Conservation (phyloP, 768 basidiomycete genomes). For the Dioszegia hungarica region DNA sequence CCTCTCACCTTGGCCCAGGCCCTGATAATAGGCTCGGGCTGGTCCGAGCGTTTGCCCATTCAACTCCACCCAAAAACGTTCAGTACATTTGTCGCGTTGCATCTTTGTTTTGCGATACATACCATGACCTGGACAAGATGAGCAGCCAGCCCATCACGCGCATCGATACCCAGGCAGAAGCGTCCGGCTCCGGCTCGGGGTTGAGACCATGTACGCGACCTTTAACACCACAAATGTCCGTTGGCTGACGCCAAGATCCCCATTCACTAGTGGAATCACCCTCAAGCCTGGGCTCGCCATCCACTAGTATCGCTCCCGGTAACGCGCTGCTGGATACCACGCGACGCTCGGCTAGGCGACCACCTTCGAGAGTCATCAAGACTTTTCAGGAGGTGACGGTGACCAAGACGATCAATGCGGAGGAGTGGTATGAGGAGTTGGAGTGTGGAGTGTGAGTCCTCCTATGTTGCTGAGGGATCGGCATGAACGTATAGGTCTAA, state of each 20-base stretch:
- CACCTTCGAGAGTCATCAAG: conserved; percentile 19
- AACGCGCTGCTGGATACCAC: background rate
- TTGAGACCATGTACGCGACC: too few relatives aligned
- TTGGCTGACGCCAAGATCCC: background rate
- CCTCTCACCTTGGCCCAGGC: too few relatives aligned
- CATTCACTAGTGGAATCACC: background rate
- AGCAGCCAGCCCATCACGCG: background rate
- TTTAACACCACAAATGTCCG: too few relatives aligned
- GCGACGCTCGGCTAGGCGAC: background rate
- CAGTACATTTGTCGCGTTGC: too few relatives aligned
- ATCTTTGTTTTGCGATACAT: background rate
- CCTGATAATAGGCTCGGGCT: too few relatives aligned
- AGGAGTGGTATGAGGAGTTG: conserved; percentile 43
- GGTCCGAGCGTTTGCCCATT: too few relatives aligned
- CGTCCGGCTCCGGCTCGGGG: too few relatives aligned
- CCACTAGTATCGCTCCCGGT: background rate
- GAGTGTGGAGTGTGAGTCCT: conserved; percentile 40
- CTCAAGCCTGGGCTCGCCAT: background rate
- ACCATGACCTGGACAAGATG: background rate
- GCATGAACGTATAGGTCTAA: background rate
- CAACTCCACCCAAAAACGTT: too few relatives aligned
- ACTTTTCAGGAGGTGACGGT: conserved; percentile 39
- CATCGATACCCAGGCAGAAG: too few relatives aligned
- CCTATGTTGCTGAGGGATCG: too few relatives aligned
- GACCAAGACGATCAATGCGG: conserved; percentile 20